phyloP scores from a whole-genome alignment of 805 yeast genomes.

The Pachysolen tannophilus region DNA sequence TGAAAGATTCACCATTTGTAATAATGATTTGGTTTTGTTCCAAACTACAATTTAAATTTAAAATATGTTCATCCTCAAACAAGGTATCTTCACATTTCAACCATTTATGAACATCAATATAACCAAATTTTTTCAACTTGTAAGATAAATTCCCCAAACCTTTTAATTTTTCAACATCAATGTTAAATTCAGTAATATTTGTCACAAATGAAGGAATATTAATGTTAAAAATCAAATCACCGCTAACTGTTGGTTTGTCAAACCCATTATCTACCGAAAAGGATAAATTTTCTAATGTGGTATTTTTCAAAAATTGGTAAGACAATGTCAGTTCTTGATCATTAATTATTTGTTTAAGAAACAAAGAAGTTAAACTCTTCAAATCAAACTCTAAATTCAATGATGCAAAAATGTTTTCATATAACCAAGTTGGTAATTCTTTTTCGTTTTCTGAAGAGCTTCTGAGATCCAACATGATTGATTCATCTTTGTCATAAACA shows the following conservation, averaged over 20 bases:
- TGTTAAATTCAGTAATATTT: not conserved
- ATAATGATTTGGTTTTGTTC: not conserved
- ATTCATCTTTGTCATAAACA: not conserved
- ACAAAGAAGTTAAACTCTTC: no score
- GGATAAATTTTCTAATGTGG: not conserved
- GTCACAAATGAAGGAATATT: not conserved
- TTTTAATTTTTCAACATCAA: not conserved
- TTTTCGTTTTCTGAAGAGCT: not conserved
- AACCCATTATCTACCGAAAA: not conserved
- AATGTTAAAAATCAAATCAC: not conserved
- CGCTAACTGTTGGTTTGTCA: not conserved
- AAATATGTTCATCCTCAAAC: not conserved
- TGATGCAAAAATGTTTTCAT: not conserved
- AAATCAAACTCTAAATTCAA: not conserved
- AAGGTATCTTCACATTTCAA: not conserved
- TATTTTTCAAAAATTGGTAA: no score
- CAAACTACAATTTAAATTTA: not conserved
- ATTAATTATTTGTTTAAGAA: no score
- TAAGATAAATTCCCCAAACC: not conserved
- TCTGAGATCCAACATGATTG: not conserved
- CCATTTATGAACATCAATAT: not conserved
- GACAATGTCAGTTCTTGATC: no score
- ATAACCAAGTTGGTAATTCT: not conserved
- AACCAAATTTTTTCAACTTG: not conserved
- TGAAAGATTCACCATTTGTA: not conserved